Evolutionary conservation across 2,329 filamentous ascomycete species (phyloP).

Genomic region (Trichoderma hamatum): DNA sequence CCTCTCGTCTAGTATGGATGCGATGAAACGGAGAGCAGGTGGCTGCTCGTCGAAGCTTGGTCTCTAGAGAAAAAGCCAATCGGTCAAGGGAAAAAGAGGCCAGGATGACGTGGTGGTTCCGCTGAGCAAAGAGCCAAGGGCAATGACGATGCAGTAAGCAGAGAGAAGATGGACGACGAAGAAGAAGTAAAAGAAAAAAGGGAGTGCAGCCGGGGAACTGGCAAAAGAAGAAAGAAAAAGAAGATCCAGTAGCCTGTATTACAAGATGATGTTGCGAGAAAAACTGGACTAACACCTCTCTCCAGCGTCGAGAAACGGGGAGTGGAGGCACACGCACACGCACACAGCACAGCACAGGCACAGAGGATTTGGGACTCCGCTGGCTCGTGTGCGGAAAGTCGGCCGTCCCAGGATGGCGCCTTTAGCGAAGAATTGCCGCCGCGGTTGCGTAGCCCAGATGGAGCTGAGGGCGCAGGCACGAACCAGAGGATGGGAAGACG

Average conservation of each 20-base stretch:
- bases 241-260: slow-evolving; percentile 41
- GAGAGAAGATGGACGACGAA: background rate
- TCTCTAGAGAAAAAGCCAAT: slow-evolving; percentile 21
- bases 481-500: slow-evolving; percentile 27
- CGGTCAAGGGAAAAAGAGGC: slow-evolving; percentile 23
- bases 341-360: background rate
- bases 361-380: slow-evolving; percentile 24
- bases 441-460: background rate
- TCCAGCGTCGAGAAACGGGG: slow-evolving; percentile 23
- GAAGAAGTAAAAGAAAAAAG: background rate
- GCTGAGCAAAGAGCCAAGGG: slow-evolving; percentile 10
- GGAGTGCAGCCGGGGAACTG: slow-evolving; percentile 12
- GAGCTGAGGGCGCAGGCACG: slow-evolving; percentile 29
- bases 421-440: slow-evolving; percentile 25
- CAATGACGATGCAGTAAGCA: slow-evolving; percentile 11
- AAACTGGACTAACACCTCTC: slow-evolving; percentile 26
- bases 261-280: slow-evolving; percentile 39
- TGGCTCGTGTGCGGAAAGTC: slow-evolving; percentile 21
- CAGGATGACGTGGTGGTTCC: slow-evolving; percentile 25
- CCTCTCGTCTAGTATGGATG: slow-evolving; percentile 19
- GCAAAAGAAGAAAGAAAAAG: slow-evolving; percentile 20
- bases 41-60: slow-evolving; percentile 24
- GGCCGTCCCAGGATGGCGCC: slow-evolving; percentile 1
- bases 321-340: slow-evolving; percentile 16
- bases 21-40: slow-evolving; percentile 15